Evolutionary conservation across 2,329 filamentous ascomycete species (phyloP).

Genomic region (Scedosporium minutisporum): DNA sequence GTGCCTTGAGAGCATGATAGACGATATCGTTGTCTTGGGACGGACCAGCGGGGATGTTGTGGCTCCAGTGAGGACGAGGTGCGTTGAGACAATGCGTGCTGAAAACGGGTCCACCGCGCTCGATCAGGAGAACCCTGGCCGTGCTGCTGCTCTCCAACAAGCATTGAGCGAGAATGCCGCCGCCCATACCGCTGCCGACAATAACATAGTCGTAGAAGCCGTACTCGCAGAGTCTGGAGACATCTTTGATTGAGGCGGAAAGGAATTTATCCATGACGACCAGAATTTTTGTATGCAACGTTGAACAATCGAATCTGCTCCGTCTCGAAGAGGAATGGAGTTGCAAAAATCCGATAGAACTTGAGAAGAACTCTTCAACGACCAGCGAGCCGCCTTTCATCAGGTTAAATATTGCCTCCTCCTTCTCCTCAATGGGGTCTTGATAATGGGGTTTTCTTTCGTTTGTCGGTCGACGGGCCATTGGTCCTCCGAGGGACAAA

Average conservation of each 20-base stretch:
- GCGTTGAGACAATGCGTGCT: conserved; percentile 4
- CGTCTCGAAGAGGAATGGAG: too few species aligned
- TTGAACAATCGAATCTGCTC: too few species aligned
- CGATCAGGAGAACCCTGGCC: conserved; percentile 42
- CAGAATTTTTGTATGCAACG: neutral
- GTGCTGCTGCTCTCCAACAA: conserved; percentile 42
- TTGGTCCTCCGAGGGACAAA: neutral
- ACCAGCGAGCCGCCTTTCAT: too few species aligned
- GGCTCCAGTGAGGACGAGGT: conserved; percentile 5
- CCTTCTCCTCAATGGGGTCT: too few species aligned
- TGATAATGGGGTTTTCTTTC: too few species aligned
- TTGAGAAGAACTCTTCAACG: too few species aligned
- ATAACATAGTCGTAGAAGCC: conserved; percentile 41
- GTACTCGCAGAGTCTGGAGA: conserved; percentile 1
- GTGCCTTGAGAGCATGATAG: conserved; percentile 5
- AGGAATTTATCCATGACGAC: conserved; percentile 3
- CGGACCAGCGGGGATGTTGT: conserved; percentile 3
- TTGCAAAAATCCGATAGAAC: too few species aligned
- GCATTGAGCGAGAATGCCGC: conserved; percentile 39
- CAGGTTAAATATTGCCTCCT: too few species aligned
- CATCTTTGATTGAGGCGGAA: conserved; percentile 4
- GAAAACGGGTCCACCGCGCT: conserved; percentile 30
- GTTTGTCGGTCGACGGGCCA: neutral
- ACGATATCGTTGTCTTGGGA: conserved; percentile 6
- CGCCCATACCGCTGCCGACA: conserved; percentile 43